Conservation (phyloP, 805 yeast genomes). For the Yarrowia porcina region DNA sequence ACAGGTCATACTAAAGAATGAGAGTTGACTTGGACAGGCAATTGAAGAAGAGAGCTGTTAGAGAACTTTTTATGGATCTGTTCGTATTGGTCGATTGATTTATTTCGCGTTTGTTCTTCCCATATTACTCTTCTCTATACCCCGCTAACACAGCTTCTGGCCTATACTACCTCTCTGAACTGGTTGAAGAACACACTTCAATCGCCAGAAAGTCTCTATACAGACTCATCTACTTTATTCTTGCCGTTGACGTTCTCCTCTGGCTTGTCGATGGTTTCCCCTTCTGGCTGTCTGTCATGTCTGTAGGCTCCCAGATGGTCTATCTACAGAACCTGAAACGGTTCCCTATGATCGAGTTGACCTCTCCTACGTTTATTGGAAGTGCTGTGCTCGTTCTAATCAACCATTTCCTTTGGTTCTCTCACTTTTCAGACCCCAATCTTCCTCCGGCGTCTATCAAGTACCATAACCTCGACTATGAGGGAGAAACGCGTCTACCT, state of each 20-base stretch:
- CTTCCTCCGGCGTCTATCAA: slow-evolving; percentile 54
- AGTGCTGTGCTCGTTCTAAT: slow-evolving; percentile 70
- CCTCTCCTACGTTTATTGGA: slow-evolving; percentile 64
- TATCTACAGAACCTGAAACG: slow-evolving; percentile 73
- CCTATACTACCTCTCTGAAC: slow-evolving; percentile 81
- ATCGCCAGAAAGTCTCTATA: slow-evolving; percentile 70
- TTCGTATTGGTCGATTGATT: too few relatives aligned
- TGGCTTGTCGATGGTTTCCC: slow-evolving; percentile 80
- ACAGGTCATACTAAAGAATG: too few relatives aligned
- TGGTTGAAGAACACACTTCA: slow-evolving; percentile 90
- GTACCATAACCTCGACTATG: slow-evolving; percentile 51
- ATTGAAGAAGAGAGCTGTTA: too few relatives aligned
- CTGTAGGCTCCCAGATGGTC: slow-evolving; percentile 65
- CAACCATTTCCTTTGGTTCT: slow-evolving; percentile 89
- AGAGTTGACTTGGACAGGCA: too few relatives aligned
- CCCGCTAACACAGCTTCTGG: slow-evolving; percentile 62
- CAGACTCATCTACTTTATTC: slow-evolving; percentile 60
- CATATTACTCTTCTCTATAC: too few relatives aligned
- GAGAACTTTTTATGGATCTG: too few relatives aligned
- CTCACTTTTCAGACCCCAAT: slow-evolving; percentile 64
- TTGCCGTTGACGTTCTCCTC: slow-evolving; percentile 53
- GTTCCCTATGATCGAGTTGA: slow-evolving; percentile 79
- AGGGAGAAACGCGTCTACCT: slow-evolving; percentile 67
- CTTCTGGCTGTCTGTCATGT: slow-evolving; percentile 58
- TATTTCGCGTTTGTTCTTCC: too few relatives aligned